Evolutionary conservation across 2,329 filamentous ascomycete genomes (phyloP).

Genomic region (Apiospora koreana): DNA sequence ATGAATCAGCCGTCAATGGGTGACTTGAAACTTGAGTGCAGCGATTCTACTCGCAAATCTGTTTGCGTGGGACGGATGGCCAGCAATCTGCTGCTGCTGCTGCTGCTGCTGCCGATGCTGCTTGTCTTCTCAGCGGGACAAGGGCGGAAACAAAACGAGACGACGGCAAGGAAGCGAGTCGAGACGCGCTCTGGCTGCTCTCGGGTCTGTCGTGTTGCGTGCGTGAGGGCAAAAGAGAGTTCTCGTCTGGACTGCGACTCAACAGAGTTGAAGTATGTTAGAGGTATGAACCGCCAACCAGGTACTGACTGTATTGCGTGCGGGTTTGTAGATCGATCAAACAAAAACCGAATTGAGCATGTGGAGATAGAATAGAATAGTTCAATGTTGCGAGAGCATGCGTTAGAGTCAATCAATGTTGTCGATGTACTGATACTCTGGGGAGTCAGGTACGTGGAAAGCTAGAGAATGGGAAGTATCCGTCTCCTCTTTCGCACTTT

Average conservation of each 20-base stretch:
- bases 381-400: neutral
- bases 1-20: constrained; percentile 18
- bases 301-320: constrained; percentile 1
- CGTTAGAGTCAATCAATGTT: neutral
- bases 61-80: neutral
- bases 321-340: constrained; percentile 7
- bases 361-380: constrained; percentile 4
- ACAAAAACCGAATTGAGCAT: constrained; percentile 7
- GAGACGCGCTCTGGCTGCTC: neutral
- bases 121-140: neutral
- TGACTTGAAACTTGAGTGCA: constrained; percentile 8
- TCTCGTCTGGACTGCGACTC: neutral
- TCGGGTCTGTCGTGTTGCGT: neutral
- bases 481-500: constrained; percentile 3
- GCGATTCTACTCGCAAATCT: constrained; percentile 3
- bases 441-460: neutral
- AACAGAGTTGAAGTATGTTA: neutral
- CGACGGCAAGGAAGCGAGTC: neutral
- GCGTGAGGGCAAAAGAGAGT: neutral
- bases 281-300: neutral
- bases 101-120: neutral
- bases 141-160: constrained; percentile 3
- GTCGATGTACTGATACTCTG: constrained; percentile 3
- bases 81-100: neutral
- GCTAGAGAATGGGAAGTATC: constrained; percentile 2